Conservation (phyloP, 306 rosid genomes). For the Crotalaria pallida region DNA sequence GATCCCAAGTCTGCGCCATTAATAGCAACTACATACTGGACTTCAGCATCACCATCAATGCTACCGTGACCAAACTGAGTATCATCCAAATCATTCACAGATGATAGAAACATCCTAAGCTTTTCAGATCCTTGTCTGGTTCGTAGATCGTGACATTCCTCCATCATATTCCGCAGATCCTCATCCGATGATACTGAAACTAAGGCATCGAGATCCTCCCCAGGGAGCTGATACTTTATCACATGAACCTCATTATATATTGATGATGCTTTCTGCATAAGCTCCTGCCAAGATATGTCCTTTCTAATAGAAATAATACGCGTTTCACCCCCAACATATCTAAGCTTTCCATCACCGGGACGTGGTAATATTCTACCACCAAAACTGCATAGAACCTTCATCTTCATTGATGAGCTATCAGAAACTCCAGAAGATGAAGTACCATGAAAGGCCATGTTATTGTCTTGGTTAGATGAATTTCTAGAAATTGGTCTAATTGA, state of each 20-base stretch:
- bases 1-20: conserved; percentile 66
- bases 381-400: conserved; percentile 73
- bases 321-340: conserved; percentile 83
- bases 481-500: conserved; percentile 42
- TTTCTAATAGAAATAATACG: conserved; percentile 54
- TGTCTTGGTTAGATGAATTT: conserved; percentile 43
- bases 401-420: conserved; percentile 42
- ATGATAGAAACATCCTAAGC: conserved; percentile 68
- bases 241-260: conserved; percentile 48
- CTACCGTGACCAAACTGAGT: conserved; percentile 44
- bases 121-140: conserved; percentile 43
- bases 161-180: conserved; percentile 85
- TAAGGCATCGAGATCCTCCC: conserved; percentile 88
- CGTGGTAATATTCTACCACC: conserved; percentile 77
- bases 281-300: conserved; percentile 59
- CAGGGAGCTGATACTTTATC: conserved; percentile 82
- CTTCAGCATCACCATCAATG: conserved; percentile 50
- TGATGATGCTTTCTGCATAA: conserved; percentile 53
- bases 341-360: conserved; percentile 67
- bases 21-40: conserved; percentile 68
- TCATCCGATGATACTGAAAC: conserved; percentile 82
- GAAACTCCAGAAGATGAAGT: conserved; percentile 42
- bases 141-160: conserved; percentile 46
- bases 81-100: conserved; percentile 62
- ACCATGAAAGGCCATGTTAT: conserved; percentile 29